A percentile compares a stretch with the other conserved stretches of the same genome.
Evolutionary conservation across 2,329 filamentous ascomycete genomes (phyloP).

Genomic region (Trichoderma polysporum): DNA sequence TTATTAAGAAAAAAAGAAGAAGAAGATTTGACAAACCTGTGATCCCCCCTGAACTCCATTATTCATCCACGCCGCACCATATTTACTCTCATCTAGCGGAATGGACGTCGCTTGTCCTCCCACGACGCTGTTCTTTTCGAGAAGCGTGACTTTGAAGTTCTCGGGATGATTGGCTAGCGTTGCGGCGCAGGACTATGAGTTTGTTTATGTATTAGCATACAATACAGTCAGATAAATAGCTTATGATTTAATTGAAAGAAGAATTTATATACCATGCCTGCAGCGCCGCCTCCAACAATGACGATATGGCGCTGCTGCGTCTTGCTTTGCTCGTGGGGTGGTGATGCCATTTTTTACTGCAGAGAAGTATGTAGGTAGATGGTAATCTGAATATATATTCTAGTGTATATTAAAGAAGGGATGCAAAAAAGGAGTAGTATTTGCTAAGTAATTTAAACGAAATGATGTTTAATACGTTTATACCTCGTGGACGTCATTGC

Average conservation of each 20-base stretch:
- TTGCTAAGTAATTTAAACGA: neutral
- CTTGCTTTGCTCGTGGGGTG: neutral
- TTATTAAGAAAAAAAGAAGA: too few relatives aligned
- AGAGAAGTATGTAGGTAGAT: neutral
- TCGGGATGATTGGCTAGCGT: constrained; percentile 65
- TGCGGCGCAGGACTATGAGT: constrained; percentile 63
- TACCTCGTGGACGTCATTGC: constrained; percentile 26
- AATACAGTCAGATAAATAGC: too few relatives aligned
- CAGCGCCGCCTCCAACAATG: constrained; percentile 62
- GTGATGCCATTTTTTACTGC: neutral
- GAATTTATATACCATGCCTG: constrained; percentile 54
- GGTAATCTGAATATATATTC: too few relatives aligned
- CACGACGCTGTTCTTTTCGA: constrained; percentile 58
- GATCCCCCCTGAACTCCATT: constrained; percentile 63
- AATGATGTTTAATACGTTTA: neutral
- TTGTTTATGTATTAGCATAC: too few relatives aligned
- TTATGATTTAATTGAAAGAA: too few relatives aligned
- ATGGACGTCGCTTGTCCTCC: constrained; percentile 63
- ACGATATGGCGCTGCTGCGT: constrained; percentile 48
- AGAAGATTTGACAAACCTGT: constrained; percentile 25
- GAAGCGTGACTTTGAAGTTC: constrained; percentile 63
- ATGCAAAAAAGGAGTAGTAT: neutral
- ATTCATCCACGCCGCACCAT: constrained; percentile 61
- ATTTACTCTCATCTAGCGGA: constrained; percentile 53
- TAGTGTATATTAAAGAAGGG: neutral